Percentiles rank a stretch among this genome's conserved stretches.
These are phyloP conservation scores for Pseudogymnoascus sp. DNA, from an alignment of 2,329 filamentous ascomycete genomes.

Conservation along the genomic window DNA sequence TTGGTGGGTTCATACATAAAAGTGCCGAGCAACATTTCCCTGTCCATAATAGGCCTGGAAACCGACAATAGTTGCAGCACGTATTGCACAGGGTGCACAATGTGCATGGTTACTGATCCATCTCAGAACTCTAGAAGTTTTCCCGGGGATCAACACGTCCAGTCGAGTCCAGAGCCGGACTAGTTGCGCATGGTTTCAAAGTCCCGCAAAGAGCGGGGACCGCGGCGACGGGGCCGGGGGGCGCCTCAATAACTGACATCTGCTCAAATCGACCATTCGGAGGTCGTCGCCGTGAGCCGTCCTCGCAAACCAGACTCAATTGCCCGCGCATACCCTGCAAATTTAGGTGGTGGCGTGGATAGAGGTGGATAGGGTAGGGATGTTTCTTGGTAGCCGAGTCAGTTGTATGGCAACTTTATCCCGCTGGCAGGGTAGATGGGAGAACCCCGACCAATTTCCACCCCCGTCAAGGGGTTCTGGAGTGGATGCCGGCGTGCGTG, in stretches of 20 bases:
- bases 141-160: not conserved
- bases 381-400: not conserved
- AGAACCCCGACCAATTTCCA: conserved; percentile 1
- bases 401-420: not conserved
- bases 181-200: not conserved
- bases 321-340: not conserved
- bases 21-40: not conserved
- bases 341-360: not conserved
- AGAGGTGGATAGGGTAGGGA: not conserved
- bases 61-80: not conserved
- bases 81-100: not conserved
- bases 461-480: not conserved
- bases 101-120: not conserved
- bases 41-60: not conserved
- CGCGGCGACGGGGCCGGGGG: not conserved
- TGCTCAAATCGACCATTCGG: not conserved
- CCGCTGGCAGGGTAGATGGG: not conserved
- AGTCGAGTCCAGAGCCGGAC: not conserved
- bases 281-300: not conserved
- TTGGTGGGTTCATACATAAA: not conserved
- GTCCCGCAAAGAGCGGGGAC: not conserved
- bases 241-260: not conserved
- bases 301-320: not conserved
- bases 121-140: not conserved
- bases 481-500: not conserved